Conservation (phyloP, 202 grass and related monocot species). For the Carex arenaria region DNA sequence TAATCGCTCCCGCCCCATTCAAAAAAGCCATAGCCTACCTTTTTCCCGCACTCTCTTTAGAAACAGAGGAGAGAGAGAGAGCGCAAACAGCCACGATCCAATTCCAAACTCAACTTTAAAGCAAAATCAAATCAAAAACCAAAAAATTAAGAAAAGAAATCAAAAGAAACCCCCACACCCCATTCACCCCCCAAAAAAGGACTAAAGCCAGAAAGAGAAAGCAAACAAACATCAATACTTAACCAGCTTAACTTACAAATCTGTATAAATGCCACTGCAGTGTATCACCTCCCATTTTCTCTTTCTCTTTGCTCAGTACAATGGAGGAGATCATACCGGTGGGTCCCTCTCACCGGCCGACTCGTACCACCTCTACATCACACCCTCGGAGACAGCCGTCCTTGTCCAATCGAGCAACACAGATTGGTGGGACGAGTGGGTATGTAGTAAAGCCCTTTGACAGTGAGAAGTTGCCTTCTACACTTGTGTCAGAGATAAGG, state of each 20-base stretch:
- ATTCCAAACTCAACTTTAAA: slow-evolving; percentile 21
- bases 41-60: not conserved
- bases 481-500: slow-evolving; percentile 59
- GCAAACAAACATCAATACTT: slow-evolving; percentile 7
- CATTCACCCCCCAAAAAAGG: slow-evolving; percentile 22
- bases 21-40: slow-evolving; percentile 34
- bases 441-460: slow-evolving; percentile 51
- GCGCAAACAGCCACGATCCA: slow-evolving; percentile 23
- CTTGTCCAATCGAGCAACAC: not conserved
- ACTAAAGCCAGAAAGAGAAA: slow-evolving; percentile 27
- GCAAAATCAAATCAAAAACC: slow-evolving; percentile 13
- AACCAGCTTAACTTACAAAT: slow-evolving; percentile 8
- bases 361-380: slow-evolving; percentile 20
- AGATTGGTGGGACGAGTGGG: not conserved
- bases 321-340: slow-evolving; percentile 39
- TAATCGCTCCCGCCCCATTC: slow-evolving; percentile 30
- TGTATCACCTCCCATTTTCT: not conserved
- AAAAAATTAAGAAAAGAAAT: slow-evolving; percentile 16
- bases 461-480: slow-evolving; percentile 83
- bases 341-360: slow-evolving; percentile 49
- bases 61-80: not conserved
- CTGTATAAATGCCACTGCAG: slow-evolving; percentile 37
- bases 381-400: not conserved
- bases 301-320: not conserved
- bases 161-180: not conserved